Evolutionary conservation across 805 yeast genomes (phyloP).

Genomic region (Maudiozyma saulgeensis): DNA sequence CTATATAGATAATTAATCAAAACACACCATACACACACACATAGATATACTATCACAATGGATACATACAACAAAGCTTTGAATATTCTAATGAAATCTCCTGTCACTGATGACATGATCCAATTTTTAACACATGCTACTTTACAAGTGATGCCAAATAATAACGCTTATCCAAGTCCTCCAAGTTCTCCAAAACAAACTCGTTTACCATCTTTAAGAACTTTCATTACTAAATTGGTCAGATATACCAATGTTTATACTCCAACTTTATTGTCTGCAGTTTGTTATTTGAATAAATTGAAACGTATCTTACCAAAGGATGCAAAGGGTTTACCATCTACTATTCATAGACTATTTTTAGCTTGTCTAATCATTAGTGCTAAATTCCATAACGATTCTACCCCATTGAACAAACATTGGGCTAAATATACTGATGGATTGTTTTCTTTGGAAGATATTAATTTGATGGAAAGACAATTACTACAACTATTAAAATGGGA

Average conservation of each 20-base stretch:
- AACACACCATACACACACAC: too few relatives aligned
- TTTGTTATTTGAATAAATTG: constrained; percentile 56
- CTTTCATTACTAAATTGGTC: constrained; percentile 62
- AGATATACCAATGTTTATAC: constrained; percentile 73
- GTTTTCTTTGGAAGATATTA: constrained; percentile 57
- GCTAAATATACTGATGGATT: constrained; percentile 68
- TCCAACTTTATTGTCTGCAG: constrained; percentile 65
- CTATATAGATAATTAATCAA: too few relatives aligned
- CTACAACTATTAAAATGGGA: constrained; percentile 65
- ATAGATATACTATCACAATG: constrained; percentile 6
- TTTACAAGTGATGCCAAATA: constrained; percentile 54
- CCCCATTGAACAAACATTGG: constrained; percentile 76
- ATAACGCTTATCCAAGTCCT: constrained; percentile 13
- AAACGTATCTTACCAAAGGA: constrained; percentile 54
- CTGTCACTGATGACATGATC: constrained; percentile 68
- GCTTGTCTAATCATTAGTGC: constrained; percentile 67
- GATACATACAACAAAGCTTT: constrained; percentile 43
- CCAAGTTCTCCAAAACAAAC: constrained; percentile 28
- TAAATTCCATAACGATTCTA: constrained; percentile 67
- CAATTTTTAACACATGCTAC: constrained; percentile 58
- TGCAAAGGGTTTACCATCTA: constrained; percentile 70
- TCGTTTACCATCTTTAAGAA: constrained; percentile 54
- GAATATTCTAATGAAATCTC: constrained; percentile 48
- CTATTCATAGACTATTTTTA: constrained; percentile 67
- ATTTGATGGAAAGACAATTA: constrained; percentile 73